Conservation (phyloP, 345 rosid genomes). For the Mangifera indica region DNA sequence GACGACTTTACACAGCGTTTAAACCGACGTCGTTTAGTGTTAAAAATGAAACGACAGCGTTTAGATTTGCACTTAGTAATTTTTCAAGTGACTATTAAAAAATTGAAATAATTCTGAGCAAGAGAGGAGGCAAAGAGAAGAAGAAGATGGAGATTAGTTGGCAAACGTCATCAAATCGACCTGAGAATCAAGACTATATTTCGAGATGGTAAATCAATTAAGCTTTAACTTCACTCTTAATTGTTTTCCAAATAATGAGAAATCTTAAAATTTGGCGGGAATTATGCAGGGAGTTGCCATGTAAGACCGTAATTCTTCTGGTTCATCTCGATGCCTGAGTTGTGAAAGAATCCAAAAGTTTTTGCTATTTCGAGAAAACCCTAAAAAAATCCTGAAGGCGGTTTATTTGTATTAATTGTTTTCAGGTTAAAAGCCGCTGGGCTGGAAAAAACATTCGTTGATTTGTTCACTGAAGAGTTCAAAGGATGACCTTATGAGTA, state of each 20-base stretch:
- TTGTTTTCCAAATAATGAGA: background rate
- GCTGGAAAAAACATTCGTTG: slow-evolving; percentile 79
- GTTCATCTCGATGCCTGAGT: slow-evolving; percentile 49
- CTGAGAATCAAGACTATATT: slow-evolving; percentile 62
- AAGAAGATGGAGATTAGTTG: slow-evolving; percentile 52
- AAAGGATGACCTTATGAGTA: slow-evolving; percentile 81
- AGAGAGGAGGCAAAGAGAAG: slow-evolving; percentile 24
- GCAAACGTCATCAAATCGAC: slow-evolving; percentile 65
- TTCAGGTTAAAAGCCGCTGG: slow-evolving; percentile 85
- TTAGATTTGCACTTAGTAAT: background rate
- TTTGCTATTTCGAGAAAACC: background rate
- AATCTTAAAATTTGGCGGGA: slow-evolving; percentile 27
- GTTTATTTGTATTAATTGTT: background rate
- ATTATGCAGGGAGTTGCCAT: slow-evolving; percentile 66
- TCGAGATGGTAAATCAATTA: slow-evolving; percentile 46
- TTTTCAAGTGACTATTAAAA: background rate
- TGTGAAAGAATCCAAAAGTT: background rate
- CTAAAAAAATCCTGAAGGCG: slow-evolving; percentile 18
- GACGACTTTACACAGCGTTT: slow-evolving; percentile 17
- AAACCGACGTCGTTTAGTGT: slow-evolving; percentile 22
- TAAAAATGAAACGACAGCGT: background rate
- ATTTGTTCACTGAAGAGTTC: slow-evolving; percentile 84
- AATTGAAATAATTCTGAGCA: slow-evolving; percentile 17
- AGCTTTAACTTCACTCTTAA: background rate
- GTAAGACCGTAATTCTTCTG: slow-evolving; percentile 84